Evolutionary conservation across 139 green algal genomes (phyloP).

Genomic region (Deuterostichococcus epilithicus): DNA sequence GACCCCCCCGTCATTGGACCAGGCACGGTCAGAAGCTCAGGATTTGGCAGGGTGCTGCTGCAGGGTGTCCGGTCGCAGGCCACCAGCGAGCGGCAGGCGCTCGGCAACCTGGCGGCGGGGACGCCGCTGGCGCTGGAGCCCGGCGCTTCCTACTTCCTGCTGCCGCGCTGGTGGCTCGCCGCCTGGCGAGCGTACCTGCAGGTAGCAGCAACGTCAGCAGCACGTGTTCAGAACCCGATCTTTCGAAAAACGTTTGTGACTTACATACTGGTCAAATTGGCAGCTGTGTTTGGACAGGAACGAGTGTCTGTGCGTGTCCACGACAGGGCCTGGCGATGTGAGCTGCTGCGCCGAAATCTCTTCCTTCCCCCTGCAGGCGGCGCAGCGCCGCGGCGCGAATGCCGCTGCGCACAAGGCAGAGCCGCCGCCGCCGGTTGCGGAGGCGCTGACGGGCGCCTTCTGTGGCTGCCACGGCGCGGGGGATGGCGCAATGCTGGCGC

Average conservation of each 20-base stretch:
- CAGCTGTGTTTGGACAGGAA: too few species aligned
- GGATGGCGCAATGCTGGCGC: constrained; percentile 19
- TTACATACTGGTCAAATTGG: too few species aligned
- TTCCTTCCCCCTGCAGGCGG: too few species aligned
- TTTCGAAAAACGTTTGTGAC: too few species aligned
- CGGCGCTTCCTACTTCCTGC: constrained; percentile 45
- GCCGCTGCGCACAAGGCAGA: constrained; percentile 8
- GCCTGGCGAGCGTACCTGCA: constrained; percentile 39
- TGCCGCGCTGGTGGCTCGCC: constrained; percentile 51
- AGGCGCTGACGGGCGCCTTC: constrained; percentile 28
- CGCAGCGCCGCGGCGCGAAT: too few species aligned
- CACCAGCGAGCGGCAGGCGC: constrained; percentile 28
- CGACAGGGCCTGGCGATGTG: too few species aligned
- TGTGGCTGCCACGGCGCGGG: constrained; percentile 20
- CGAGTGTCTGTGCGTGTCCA: too few species aligned
- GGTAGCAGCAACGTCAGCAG: not conserved
- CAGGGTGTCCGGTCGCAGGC: constrained; percentile 27
- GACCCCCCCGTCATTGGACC: too few species aligned
- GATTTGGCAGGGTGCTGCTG: not conserved
- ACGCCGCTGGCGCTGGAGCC: constrained; percentile 29
- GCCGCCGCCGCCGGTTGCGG: constrained; percentile 25
- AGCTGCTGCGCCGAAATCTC: too few species aligned
- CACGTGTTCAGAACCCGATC: too few species aligned
- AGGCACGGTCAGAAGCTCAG: not conserved
- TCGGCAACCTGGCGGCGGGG: constrained; percentile 34